Percentiles rank a stretch among this genome's conserved stretches.
phyloP scores from a whole-genome alignment of 2,329 filamentous ascomycete species.

The Paecilomyces fulvus region DNA sequence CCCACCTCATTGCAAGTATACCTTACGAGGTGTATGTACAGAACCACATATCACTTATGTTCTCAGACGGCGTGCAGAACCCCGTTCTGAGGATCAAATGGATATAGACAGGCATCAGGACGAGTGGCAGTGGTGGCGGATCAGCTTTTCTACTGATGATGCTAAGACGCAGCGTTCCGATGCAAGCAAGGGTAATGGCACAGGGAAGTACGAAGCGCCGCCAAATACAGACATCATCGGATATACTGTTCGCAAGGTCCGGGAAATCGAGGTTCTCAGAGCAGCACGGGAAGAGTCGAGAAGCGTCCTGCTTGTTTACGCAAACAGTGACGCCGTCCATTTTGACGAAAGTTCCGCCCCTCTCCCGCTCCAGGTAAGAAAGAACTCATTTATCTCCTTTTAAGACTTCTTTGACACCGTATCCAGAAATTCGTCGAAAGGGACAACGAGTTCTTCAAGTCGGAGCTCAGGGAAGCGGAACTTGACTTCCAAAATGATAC shows the following conservation, averaged over 20 bases:
- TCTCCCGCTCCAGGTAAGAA: slow-evolving; percentile 28
- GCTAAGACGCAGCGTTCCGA: slow-evolving; percentile 27
- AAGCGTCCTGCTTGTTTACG: slow-evolving; percentile 51
- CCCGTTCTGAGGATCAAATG: slow-evolving; percentile 17
- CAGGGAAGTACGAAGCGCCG: slow-evolving; percentile 8
- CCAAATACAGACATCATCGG: slow-evolving; percentile 28
- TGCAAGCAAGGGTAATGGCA: slow-evolving; percentile 10
- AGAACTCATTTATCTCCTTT: background rate
- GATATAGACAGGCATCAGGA: slow-evolving; percentile 17
- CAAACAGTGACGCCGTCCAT: slow-evolving; percentile 41
- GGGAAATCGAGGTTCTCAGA: slow-evolving; percentile 47
- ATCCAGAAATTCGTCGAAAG: slow-evolving; percentile 39
- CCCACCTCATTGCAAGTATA: slow-evolving; percentile 42
- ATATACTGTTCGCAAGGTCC: slow-evolving; percentile 35
- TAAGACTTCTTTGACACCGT: slow-evolving; percentile 6
- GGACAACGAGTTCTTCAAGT: slow-evolving; percentile 39
- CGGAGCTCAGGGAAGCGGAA: slow-evolving; percentile 23
- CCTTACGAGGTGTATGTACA: slow-evolving; percentile 51
- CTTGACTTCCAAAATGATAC: slow-evolving; percentile 5
- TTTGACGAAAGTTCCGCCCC: slow-evolving; percentile 24
- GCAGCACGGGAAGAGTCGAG: slow-evolving; percentile 45
- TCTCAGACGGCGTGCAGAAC: slow-evolving; percentile 29
- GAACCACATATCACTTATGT: slow-evolving; percentile 51
- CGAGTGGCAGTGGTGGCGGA: slow-evolving; percentile 49
- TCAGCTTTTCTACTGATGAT: slow-evolving; percentile 41